Percentiles rank a stretch among this genome's conserved stretches.
Evolutionary conservation across 2,329 filamentous ascomycete species (phyloP).

Genomic region (Aspergillus pseudoterreus): DNA sequence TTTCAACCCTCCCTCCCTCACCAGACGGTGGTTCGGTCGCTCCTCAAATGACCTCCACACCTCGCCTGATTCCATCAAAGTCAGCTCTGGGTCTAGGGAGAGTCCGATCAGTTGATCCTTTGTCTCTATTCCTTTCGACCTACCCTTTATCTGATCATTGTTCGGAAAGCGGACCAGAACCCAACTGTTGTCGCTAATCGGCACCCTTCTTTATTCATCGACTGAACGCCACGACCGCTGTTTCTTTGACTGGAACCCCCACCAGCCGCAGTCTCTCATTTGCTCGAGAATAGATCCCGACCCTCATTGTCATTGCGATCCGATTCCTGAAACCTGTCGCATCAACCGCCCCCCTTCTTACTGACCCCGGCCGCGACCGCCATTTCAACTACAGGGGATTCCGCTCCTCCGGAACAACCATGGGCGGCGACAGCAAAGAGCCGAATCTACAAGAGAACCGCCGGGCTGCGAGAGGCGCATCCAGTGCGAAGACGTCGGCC

Average conservation of each 20-base stretch:
- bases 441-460: constrained; percentile 16
- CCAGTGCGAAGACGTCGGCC: constrained; percentile 19
- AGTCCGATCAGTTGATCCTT: constrained; percentile 2
- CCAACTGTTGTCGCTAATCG: constrained; percentile 14
- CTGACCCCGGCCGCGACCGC: constrained; percentile 15
- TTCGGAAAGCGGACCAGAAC: constrained; percentile 17
- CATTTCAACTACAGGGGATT: constrained; percentile 8
- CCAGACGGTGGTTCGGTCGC: constrained; percentile 21
- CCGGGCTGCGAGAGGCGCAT: constrained; percentile 15
- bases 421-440: constrained; percentile 21
- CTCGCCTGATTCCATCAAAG: constrained; percentile 9
- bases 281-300: background rate
- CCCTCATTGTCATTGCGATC: constrained; percentile 9
- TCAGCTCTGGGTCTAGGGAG: constrained; percentile 20
- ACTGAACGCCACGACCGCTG: constrained; percentile 9
- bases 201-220: constrained; percentile 23
- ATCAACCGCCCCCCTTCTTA: constrained; percentile 11
- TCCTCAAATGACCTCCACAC: constrained; percentile 21
- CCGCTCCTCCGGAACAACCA: constrained; percentile 9
- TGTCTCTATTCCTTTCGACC: constrained; percentile 12
- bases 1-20: constrained; percentile 14
- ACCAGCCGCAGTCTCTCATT: background rate
- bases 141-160: constrained; percentile 16
- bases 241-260: constrained; percentile 10
- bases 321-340: constrained; percentile 18